phyloP scores from a whole-genome alignment of 768 basidiomycete genomes.

The Lactifluus subvellereus region DNA sequence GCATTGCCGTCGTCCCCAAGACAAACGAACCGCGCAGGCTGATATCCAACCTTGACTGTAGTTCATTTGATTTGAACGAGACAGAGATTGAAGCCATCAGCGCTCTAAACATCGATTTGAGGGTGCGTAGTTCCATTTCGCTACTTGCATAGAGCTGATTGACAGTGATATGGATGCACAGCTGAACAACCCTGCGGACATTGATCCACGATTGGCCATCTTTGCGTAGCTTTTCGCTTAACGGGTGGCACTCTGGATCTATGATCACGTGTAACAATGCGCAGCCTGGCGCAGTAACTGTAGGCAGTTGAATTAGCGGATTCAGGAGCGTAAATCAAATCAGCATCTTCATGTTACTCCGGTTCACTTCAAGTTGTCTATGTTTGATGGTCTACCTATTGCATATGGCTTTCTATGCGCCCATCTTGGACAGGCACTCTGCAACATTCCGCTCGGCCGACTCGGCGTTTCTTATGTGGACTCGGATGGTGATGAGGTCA shows the following conservation, averaged over 20 bases:
- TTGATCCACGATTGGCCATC: conserved; percentile 60
- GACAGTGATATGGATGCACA: conserved; percentile 28
- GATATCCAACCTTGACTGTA: conserved; percentile 42
- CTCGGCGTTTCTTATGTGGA: conserved; percentile 71
- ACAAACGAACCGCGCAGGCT: conserved; percentile 37
- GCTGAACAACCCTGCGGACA: conserved; percentile 67
- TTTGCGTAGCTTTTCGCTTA: conserved; percentile 44
- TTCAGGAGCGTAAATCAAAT: neutral
- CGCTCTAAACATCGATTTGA: conserved; percentile 53
- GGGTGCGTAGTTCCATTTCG: conserved; percentile 40
- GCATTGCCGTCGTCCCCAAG: conserved; percentile 48
- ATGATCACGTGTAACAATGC: neutral
- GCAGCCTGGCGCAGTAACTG: conserved; percentile 8
- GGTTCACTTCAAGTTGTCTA: conserved; percentile 61
- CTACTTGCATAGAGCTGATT: neutral
- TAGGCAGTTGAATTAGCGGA: conserved; percentile 17
- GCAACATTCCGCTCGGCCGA: conserved; percentile 48
- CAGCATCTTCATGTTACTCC: conserved; percentile 31
- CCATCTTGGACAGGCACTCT: conserved; percentile 59
- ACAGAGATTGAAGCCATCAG: conserved; percentile 54
- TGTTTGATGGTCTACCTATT: conserved; percentile 45
- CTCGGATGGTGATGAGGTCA: conserved; percentile 67
- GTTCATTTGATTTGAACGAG: conserved; percentile 46
- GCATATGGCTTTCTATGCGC: conserved; percentile 42
- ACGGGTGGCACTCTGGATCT: too few species aligned